Evolutionary conservation across 345 rosid genomes (phyloP), one percentile per base, ranked within the genome.

Genomic region (Turnera subulata): DNA sequence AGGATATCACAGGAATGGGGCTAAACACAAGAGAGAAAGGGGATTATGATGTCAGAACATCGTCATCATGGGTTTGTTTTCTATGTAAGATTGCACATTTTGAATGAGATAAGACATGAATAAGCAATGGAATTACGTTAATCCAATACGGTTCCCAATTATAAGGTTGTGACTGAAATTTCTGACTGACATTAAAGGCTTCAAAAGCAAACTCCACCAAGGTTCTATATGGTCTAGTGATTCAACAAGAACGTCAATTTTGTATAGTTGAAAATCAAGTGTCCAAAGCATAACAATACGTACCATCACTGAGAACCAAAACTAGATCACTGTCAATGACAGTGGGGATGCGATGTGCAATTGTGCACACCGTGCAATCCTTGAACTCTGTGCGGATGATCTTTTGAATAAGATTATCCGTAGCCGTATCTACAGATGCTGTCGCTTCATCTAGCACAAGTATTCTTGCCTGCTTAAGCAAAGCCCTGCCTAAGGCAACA

Each of bases 381-480:
- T 82, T 67, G 71, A 93, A 93, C 81, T 93, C 97, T 0, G 87
- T 84, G 44, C 99, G 84, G 66, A 93, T 82, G 20, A 90, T 93
- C 86, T 83, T 85, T 72, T 93, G 99, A 55, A 93, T 87, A 19
- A 93, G 86, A 79, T 93, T 90, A 71, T 93, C 99, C 5, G 99
- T 93, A 50, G 97, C 97, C 15, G 97, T 85, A 68, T 93, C 99
- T 11, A 93, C 99, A 6, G 99, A 93, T 56, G 99, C 97, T 22
- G 99, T 93, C 24, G 99, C 97, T 78, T 93, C 99, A 69, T 93
- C 99, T 50, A 93, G 92, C 56, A 93, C 99, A 44, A 93, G 81
- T 77, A 93, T 88, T 70, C 78, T 85, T 4, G 96, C 92, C 70
- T 88, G 96, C 71, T 89, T 87, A 21, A 93, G 90, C 65, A 93